These are phyloP conservation scores for Avena eriantha DNA, from an alignment of 176 grass and related monocot genomes.

Conservation along the genomic window DNA sequence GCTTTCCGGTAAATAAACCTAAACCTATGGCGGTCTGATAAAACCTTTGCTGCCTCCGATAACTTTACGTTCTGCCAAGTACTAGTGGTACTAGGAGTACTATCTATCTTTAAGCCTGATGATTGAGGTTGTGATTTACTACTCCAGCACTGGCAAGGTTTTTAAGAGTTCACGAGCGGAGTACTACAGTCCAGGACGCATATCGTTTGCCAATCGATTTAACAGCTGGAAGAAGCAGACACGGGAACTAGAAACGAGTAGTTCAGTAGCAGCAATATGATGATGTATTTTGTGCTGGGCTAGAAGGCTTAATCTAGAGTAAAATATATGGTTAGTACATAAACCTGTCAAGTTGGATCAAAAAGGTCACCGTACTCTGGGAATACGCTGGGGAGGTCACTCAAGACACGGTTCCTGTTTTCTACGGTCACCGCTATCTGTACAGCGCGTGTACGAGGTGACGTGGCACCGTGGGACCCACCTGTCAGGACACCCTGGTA, in stretches of 20 bases:
- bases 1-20: slow-evolving; percentile 26
- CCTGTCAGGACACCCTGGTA: too few species aligned
- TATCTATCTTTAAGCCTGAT: slow-evolving; percentile 17
- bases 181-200: slow-evolving; percentile 9
- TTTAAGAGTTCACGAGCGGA: neutral
- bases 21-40: neutral
- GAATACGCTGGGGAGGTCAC: too few species aligned
- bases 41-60: slow-evolving; percentile 18
- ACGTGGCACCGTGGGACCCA: too few species aligned
- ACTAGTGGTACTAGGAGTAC: neutral
- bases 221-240: neutral
- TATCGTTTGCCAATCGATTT: slow-evolving; percentile 20
- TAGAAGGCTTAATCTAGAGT: too few species aligned
- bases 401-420: too few species aligned
- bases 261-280: neutral
- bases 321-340: too few species aligned
- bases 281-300: too few species aligned
- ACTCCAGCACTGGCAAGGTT: neutral
- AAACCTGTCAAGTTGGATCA: too few species aligned
- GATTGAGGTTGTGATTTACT: slow-evolving; percentile 41
- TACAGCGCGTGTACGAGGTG: too few species aligned
- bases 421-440: too few species aligned
- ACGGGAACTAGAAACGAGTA: neutral
- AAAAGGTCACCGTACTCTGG: too few species aligned
- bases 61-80: slow-evolving; percentile 17